Percentiles rank a stretch among this genome's conserved stretches.
These are phyloP conservation scores for Candolleomyces eurysporus DNA, from an alignment of 768 basidiomycete genomes.

Conservation along the genomic window DNA sequence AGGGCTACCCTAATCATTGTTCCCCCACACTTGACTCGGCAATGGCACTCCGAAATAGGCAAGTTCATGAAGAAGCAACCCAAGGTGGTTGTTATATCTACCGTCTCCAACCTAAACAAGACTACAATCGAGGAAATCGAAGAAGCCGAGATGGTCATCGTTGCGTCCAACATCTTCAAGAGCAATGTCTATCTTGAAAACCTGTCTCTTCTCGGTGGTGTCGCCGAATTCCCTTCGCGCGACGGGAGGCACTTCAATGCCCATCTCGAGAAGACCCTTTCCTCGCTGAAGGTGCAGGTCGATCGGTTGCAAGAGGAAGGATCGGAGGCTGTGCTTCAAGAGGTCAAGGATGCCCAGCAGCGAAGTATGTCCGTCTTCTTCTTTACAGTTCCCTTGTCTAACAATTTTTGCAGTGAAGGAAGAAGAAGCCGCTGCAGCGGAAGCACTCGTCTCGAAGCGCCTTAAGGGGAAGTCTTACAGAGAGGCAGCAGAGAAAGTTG, in stretches of 20 bases:
- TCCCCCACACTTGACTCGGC: constrained; percentile 84
- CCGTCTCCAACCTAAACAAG: constrained; percentile 67
- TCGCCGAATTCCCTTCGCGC: constrained; percentile 65
- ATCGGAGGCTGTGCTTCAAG: constrained; percentile 54
- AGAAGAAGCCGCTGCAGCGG: constrained; percentile 48
- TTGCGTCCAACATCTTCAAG: constrained; percentile 84
- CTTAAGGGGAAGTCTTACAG: constrained; percentile 76
- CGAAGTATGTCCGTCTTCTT: constrained; percentile 43
- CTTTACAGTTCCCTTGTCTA: constrained; percentile 6
- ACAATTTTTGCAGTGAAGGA: constrained; percentile 31
- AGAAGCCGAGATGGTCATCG: constrained; percentile 83
- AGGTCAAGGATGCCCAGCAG: constrained; percentile 63
- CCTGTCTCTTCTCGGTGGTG: constrained; percentile 67
- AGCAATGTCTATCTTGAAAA: constrained; percentile 75
- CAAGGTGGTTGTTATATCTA: constrained; percentile 64
- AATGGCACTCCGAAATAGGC: constrained; percentile 84
- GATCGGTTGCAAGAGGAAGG: constrained; percentile 67
- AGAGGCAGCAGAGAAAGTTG: constrained; percentile 48
- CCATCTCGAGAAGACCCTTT: constrained; percentile 64
- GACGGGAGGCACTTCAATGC: constrained; percentile 90
- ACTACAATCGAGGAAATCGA: constrained; percentile 71
- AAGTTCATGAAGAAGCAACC: constrained; percentile 74
- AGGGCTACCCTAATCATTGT: constrained; percentile 84
- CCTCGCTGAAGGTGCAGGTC: constrained; percentile 61
- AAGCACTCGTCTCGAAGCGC: constrained; percentile 56